Evolutionary conservation across 2,329 filamentous ascomycete genomes (phyloP), one percentile per base, ranked within the genome.

Genomic region (Epichloe bromicola): DNA sequence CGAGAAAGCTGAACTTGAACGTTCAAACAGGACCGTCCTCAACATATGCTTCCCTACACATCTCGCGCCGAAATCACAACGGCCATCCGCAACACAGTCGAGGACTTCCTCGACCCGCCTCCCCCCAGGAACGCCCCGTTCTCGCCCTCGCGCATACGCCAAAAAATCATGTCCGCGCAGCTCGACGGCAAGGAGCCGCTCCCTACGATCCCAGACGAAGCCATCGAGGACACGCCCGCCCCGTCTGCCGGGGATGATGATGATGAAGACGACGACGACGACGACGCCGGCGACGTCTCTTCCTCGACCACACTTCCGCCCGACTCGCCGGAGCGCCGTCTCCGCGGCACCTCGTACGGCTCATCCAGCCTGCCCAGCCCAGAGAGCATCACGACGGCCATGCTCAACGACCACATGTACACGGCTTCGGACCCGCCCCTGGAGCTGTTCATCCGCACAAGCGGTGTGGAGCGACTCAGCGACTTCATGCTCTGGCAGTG

Each of bases 401-500:
- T 86, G 0, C 73, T 98, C 50, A 85, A 84, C 50, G 80, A 82
- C 54, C 88, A 96, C 68, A 88, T 94, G 71, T 93, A 95, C 69
- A 97, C 91, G 4, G 80, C 85, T 46, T 80, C 82, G 49, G 83
- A 86, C 55, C 93, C 93, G 15, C 93, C 93, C 1, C 72, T 97
- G 41, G 93, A 98, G 63, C 76, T 98, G 12, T 82, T 98, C 50
- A 78, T 98, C 48, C 82, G 93, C 48, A 98, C 93, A 4, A 96
- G 89, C 55, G 91, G 90, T 30, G 93, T 98, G 14, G 85, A 90
- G 66, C 79, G 93, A 46, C 73, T 98, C 53, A 96, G 89, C 63
- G 93, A 98, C 65, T 98, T 97, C 61, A 93, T 98, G 90, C 81
- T 98, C 36, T 98, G 93, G 93, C 93, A 98, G 68, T 93, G 88